Percentiles rank a stretch among this genome's conserved stretches.
These are phyloP conservation scores for Sporothrix inflata DNA, from an alignment of 2,329 filamentous ascomycete genomes.

Conservation along the genomic window DNA sequence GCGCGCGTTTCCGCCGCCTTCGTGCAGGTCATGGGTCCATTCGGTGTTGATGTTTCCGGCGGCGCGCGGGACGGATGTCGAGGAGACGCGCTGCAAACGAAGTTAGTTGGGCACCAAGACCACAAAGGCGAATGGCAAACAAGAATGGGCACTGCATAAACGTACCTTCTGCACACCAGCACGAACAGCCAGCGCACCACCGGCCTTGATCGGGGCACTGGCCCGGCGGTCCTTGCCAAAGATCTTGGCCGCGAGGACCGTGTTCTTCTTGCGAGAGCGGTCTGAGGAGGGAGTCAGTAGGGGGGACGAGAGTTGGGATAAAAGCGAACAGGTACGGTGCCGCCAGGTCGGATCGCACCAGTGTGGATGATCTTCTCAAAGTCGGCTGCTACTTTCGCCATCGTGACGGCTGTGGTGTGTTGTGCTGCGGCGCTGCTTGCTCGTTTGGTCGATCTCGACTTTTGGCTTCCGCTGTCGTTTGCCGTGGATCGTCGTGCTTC, in stretches of 20 bases:
- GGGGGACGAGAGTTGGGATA: too few relatives aligned
- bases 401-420: conserved; percentile 15
- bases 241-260: conserved; percentile 72
- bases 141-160: conserved; percentile 35
- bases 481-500: background rate
- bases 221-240: conserved; percentile 64
- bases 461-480: background rate
- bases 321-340: too few relatives aligned
- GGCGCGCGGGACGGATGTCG: conserved; percentile 38
- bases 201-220: conserved; percentile 49
- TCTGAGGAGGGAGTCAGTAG: conserved; percentile 43
- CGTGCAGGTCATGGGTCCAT: conserved; percentile 73
- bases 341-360: conserved; percentile 46
- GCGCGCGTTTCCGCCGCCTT: conserved; percentile 37
- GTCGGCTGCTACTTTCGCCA: conserved; percentile 48
- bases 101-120: background rate
- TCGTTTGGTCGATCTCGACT: background rate
- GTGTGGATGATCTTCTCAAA: conserved; percentile 61
- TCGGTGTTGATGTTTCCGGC: conserved; percentile 63
- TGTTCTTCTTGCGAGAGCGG: conserved; percentile 71
- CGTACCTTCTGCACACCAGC: conserved; percentile 77
- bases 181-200: conserved; percentile 68
- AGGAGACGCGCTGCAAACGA: conserved; percentile 38
- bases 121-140: background rate
- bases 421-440: background rate